A percentile compares a stretch with the other conserved stretches of the same genome.
Conservation (phyloP, 352 stramenopile genomes). For the Globisporangium rhizosaccharum region DNA sequence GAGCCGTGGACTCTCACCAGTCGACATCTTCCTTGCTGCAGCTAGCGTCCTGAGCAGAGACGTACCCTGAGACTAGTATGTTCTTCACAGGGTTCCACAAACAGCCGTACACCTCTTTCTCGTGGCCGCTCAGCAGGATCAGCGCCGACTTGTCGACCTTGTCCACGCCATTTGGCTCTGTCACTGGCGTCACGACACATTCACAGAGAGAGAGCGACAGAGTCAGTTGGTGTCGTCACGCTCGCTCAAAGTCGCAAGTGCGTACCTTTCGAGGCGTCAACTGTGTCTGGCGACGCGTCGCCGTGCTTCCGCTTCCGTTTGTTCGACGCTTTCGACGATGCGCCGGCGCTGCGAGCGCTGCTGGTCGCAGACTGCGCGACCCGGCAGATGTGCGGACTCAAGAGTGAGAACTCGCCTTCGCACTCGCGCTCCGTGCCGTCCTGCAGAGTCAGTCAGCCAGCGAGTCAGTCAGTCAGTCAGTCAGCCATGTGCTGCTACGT, state of each 20-base stretch:
- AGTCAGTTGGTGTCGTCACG: constrained; percentile 2
- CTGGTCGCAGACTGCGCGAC: constrained; percentile 74
- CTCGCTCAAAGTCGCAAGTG: not conserved
- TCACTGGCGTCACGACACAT: constrained; percentile 11
- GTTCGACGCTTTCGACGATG: constrained; percentile 49
- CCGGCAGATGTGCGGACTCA: constrained; percentile 90
- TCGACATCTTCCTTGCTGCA: not conserved
- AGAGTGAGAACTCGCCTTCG: constrained; percentile 87
- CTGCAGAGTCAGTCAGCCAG: constrained; percentile 14
- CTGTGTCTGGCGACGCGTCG: constrained; percentile 55
- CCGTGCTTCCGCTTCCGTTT: constrained; percentile 79
- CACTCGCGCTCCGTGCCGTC: constrained; percentile 86
- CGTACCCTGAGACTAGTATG: constrained; percentile 90
- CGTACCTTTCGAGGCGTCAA: constrained; percentile 63
- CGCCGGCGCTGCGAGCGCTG: constrained; percentile 39
- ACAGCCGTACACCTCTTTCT: constrained; percentile 93
- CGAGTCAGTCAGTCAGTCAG: constrained; percentile 9
- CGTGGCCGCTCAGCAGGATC: constrained; percentile 69
- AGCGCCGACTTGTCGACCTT: constrained; percentile 59
- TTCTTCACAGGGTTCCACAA: constrained; percentile 95
- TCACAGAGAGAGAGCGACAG: not conserved
- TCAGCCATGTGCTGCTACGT: constrained; percentile 21
- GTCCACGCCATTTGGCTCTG: constrained; percentile 59
- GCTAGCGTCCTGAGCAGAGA: not conserved
- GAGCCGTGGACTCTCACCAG: not conserved